Base-by-base conservation (phyloP, 2,329 filamentous ascomycete genomes). In the Blumeria graminis region DNA sequence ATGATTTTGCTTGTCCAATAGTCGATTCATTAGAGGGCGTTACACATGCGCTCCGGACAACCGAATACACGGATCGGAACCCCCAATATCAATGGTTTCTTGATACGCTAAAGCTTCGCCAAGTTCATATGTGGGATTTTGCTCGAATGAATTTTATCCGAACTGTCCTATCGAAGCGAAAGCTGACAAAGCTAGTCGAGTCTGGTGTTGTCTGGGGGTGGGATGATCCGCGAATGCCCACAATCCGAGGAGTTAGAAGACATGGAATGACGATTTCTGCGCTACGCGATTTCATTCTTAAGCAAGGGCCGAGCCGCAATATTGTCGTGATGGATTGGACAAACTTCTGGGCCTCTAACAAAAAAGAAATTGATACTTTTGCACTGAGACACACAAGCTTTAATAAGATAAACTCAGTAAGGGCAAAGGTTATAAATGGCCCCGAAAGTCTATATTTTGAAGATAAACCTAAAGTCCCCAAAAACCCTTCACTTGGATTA, bases 211-310 rank as follows among this genome's bases (percentile, higher is more conserved):
- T 92, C 50, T 83, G 78, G 75, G 86, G 86, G 61, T 92, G 86
- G 86, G 85, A 92, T 62, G 86, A 90, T 66, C 85, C 86, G 22
- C 81, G 86, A 55, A 87, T 92, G 84, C 86, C 86, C 8, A 90
- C 86, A 9, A 81, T 89, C 57, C 80, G 86, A 22, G 86, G 86
- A 67, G 82, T 92, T 53, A 76, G 82, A 58, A 76, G 86, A 58
- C 80, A 85, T 41, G 86, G 86, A 57, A 82, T 89, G 76, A 87
- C 84, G 11, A 80, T 89, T 53, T 75, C 82, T 28, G 86, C 85
- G 14, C 76, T 92, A 36, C 80, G 84, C 54, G 84, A 89, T 65
- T 92, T 89, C 68, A 90, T 90, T 67, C 72, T 90, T 60, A 85
- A 84, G 71, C 86, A 90, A 69, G 86, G 86, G 0, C 86, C 86